Evolutionary conservation across 352 stramenopile genomes (phyloP), one percentile per base, ranked within the genome.

Genomic region (Phytopythium delawarense): DNA sequence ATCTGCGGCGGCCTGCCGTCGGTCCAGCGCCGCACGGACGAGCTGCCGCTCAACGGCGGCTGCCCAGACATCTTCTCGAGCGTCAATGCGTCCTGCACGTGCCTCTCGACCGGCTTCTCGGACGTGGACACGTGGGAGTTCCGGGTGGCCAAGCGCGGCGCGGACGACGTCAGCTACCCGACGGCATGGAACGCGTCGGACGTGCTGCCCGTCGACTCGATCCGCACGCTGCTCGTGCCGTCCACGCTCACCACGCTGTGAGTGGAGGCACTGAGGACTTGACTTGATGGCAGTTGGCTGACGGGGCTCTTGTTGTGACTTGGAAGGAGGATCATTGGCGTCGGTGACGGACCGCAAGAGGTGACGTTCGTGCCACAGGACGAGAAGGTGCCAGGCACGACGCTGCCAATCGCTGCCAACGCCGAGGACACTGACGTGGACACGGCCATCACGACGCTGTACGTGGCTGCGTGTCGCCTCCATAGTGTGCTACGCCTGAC

Each of bases 1-100:
- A 75, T 78, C 25, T 78, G 70, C 59, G 50, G 57, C 40, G 64
- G 67, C 0, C 34, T 55, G 20, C 70, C 70, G 4, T 78, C 70
- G 15, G 39, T 78, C 21, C 70, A 78, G 55, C 63, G 70, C 23
- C 66, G 59, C 9, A 53, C 60, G 1, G 40, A 46, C 2, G 58
- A 65, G 11, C 42, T 32, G 23, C 23, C 65, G 9, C 61, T 67
- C 7, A 78, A 78, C 32, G 67, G 65, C 23, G 67, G 61, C 11
- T 78, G 70, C 39, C 70, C 70, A 1, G 67, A 63, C 39, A 64
- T 75, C 39, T 78, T 73, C 28, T 75, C 70, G 37, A 61, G 63
- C 2, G 62, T 75, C 6, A 59, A 72, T 6, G 70, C 61, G 6
- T 75, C 70, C 2, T 78, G 70, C 35, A 62, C 70, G 5, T 78